Evolutionary conservation across 176 grass and related monocot genomes (phyloP).

Genomic region (Triticum monococcum): DNA sequence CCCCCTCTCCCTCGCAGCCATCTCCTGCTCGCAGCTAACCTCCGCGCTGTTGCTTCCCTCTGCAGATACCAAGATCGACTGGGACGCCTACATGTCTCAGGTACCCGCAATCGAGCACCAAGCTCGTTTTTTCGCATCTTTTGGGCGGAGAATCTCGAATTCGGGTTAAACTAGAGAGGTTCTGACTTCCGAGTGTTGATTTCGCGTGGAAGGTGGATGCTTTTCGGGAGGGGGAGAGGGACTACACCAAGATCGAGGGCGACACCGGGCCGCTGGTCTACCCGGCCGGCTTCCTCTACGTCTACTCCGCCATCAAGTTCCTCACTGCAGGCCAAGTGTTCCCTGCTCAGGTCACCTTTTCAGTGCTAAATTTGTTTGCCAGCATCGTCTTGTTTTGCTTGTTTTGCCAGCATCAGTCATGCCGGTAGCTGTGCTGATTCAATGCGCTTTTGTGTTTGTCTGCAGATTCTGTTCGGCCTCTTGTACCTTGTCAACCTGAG

Average conservation of each 20-base stretch:
- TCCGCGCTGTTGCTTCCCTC: not conserved
- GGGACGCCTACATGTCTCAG: constrained; percentile 99
- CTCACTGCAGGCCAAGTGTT: constrained; percentile 73
- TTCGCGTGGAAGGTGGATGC: constrained; percentile 56
- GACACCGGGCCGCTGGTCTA: constrained; percentile 94
- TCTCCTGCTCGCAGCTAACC: not conserved
- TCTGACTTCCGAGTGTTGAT: not conserved
- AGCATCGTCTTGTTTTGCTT: not conserved
- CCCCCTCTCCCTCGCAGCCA: not conserved
- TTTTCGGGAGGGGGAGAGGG: constrained; percentile 81
- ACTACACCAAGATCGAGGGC: constrained; percentile 89
- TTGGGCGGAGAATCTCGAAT: not conserved
- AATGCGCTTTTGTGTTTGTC: not conserved
- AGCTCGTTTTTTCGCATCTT: not conserved
- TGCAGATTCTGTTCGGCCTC: constrained; percentile 85
- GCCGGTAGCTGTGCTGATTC: not conserved
- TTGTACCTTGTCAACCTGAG: constrained; percentile 80
- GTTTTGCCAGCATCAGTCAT: not conserved
- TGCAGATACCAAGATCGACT: constrained; percentile 97
- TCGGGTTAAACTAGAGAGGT: not conserved
- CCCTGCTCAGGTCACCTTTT: constrained; percentile 68
- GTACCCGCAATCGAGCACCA: constrained; percentile 28
- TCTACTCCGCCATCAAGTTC: constrained; percentile 80
- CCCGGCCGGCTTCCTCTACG: constrained; percentile 94
- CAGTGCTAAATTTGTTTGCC: not conserved